Base-by-base conservation (phyloP, 768 basidiomycete genomes). In the Multifurca ochricompacta region DNA sequence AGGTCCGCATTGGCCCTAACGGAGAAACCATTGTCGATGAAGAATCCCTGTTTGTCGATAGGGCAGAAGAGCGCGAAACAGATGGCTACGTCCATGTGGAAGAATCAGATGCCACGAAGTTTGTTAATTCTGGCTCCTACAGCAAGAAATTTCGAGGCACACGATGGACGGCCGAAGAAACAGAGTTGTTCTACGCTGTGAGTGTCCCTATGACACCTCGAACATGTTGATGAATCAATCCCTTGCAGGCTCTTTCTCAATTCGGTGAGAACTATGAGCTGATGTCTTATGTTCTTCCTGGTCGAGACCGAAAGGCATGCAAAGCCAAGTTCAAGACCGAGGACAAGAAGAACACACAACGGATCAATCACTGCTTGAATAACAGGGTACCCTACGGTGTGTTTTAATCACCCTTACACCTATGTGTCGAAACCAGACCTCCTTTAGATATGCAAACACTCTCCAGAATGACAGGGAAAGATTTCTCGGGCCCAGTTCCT, bases 261-360 rank as follows among this genome's bases (percentile, higher is more conserved):
- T 92, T 91, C 61, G 91, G 91, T 30, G 88, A 92, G 67, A 92
- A 94, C 62, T 95, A 94, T 64, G 91, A 94, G 66, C 77, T 94
- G 37, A 92, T 95, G 57, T 87, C 92, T 3, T 83, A 83, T 61
- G 76, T 92, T 11, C 75, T 95, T 18, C 89, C 90, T 35, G 84
- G 85, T 16, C 83, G 92, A 14, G 87, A 91, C 64, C 77, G 92
- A 18, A 90, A 87, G 64, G 84, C 91, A 25, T 91, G 93, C 68
- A 92, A 91, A 69, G 87, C 89, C 68, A 95, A 95, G 65, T 95
- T 92, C 73, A 93, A 90, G 63, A 77, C 82, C 0, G 93, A 95
- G 67, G 91, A 93, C 66, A 88, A 79, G 70, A 81, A 79, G 66
- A 85, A 93, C 66, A 76, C 82, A 27, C 77, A 75, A n/a, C 75